phyloP scores from a whole-genome alignment of 495 filamentous ascomycete genomes.

The Penicillium fimorum region DNA sequence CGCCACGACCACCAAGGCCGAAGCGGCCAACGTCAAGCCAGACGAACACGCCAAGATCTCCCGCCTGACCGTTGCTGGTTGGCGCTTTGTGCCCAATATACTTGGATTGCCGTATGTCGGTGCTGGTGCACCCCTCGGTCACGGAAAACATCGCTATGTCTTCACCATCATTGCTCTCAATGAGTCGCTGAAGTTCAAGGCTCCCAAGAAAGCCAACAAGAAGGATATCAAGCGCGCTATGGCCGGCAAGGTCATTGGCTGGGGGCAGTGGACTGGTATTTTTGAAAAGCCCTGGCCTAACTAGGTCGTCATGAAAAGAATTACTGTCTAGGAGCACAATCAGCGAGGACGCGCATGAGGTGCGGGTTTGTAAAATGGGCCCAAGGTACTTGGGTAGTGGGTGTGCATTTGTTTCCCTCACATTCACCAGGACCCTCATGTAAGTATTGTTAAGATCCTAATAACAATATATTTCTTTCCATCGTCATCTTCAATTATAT shows the following conservation, averaged over 20 bases:
- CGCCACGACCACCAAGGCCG: conserved; percentile 28
- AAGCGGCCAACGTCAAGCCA: conserved; percentile 33
- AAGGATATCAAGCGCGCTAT: conserved; percentile 44
- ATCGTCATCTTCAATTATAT: background rate
- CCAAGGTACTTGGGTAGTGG: background rate
- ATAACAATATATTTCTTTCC: background rate
- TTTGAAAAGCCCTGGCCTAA: conserved; percentile 42
- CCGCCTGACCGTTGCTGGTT: conserved; percentile 33
- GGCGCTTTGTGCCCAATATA: conserved; percentile 42
- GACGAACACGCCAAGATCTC: conserved; percentile 18
- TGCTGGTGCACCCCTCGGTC: conserved; percentile 44
- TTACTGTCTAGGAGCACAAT: no score
- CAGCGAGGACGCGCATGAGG: background rate
- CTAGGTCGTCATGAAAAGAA: background rate
- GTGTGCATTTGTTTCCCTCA: background rate
- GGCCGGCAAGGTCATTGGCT: conserved; percentile 47
- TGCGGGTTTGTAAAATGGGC: background rate
- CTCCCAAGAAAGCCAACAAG: conserved; percentile 35
- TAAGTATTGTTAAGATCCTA: background rate
- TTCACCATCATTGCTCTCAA: conserved; percentile 49
- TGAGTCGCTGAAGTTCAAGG: conserved; percentile 33
- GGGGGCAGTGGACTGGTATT: conserved; percentile 50
- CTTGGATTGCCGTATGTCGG: conserved; percentile 34
- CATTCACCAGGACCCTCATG: background rate
- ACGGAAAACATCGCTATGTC: conserved; percentile 51